Base-by-base conservation (phyloP, 768 basidiomycete genomes). In the Termitomyces titanicus region DNA sequence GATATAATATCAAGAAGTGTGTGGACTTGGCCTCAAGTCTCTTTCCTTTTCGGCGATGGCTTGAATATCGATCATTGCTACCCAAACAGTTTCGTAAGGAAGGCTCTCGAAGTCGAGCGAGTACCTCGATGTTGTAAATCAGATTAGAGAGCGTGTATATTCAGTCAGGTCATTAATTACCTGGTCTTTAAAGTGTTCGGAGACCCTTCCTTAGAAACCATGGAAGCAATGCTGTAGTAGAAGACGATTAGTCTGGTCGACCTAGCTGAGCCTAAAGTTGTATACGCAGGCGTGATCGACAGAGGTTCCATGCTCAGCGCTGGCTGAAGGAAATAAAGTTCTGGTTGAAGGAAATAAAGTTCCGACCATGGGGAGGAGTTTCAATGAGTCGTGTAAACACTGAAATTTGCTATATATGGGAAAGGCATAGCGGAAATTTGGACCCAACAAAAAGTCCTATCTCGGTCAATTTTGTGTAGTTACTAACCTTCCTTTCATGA, bases 31-130 rank as follows among this genome's bases (percentile, higher is more conserved):
- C 67, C 7, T 67, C 69, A n/a, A 73, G 62, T 55, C n/a, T n/a
- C n/a, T n/a, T n/a, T n/a, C n/a, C n/a, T 62, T 58, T 34, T 70
- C 67, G 27, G 66, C 66, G 15, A 65, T 47, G 3, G 56, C 52
- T 35, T 66, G 67, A 25, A 76, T 72, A 51, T 75, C 71, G 18
- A 69, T 67, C 60, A 64, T 72, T 51, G 72, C 67, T 11, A 75
- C 57, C 70, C 69, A 72, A 39, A 64, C 65, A 5, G 74, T 75
- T 54, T 65, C 67, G 63, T 71, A 68, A 10, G 70, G 64, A 48
- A 76, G 33, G 10, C 68, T 67, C 44, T 62, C 63, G 39, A 56
- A 64, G 25, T 61, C 63, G n/a, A 62, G 49, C 27, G 44, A 61
- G 29, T 58, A 62, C 22, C 62, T 64, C 12, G 2, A 34, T n/a